Evolutionary conservation across 176 grass and related monocot genomes (phyloP), one percentile per base, ranked within the genome.

Genomic region (Raddia guianensis): DNA sequence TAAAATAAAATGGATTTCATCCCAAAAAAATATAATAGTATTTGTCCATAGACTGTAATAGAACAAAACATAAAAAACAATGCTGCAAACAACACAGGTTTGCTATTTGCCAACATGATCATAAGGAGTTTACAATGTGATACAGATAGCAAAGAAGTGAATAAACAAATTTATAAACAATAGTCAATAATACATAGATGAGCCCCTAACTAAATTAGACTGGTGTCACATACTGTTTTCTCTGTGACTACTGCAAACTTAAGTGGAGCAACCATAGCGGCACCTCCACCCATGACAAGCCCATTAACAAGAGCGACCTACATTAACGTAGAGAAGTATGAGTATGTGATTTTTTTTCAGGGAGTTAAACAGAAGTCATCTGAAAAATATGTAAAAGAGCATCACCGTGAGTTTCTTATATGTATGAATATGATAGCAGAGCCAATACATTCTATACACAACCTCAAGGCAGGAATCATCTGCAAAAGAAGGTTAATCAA

Each of bases 381-480:
- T 53, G 4, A 21, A 8, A 21, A 71, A 46, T 3, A 73, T 66
- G 51, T 16, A 73, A 70, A 14, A 55, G 55, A 18, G 47, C 12
- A 74, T 45, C 80, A 99, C 96, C 81, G 21, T 79, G 11, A 86
- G 83, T 89, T 93, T 99, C 86, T 99, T 95, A 53, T 95, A 99
- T 6, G 96, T 95, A 56, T 95, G 96, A 48, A 99, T 91, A 77
- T 98, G 96, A 76, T 95, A 95, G 81, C 96, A 98, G 66, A 98
- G 86, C 92, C 96, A 95, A 71, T 98, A 98, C 96, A 98, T 98
- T 77, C 92, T 98, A 62, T 98, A 98, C 6, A 95, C 92, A 58
- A 98, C 96, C 70, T 95, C 92, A 1, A 95, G 92, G 61, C 92
- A 95, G 45, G 90, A 93, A 86, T 95, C 90, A 89, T 93, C 92